phyloP scores from a whole-genome alignment of 495 filamentous ascomycete genomes.

The Penicillium flavigenum region DNA sequence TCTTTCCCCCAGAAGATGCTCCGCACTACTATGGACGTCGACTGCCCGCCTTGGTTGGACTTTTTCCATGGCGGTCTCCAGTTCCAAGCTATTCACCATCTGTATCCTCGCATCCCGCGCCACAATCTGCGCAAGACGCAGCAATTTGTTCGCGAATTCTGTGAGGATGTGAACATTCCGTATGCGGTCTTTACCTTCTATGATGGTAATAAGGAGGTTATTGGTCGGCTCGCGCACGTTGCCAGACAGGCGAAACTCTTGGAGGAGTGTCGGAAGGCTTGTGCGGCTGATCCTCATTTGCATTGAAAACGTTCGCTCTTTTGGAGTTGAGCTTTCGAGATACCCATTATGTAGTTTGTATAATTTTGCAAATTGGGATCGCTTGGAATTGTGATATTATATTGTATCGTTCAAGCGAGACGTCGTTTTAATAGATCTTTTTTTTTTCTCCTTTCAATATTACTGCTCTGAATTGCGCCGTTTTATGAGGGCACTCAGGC shows the following conservation, averaged over 20 bases:
- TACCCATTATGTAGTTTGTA: not conserved
- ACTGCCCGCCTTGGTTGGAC: conserved; percentile 85
- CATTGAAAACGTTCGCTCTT: conserved; percentile 9
- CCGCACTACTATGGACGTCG: conserved; percentile 90
- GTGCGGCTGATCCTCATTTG: conserved; percentile 26
- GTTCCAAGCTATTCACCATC: conserved; percentile 87
- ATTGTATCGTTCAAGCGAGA: not conserved
- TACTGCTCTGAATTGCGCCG: not conserved
- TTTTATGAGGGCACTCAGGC: too few relatives aligned
- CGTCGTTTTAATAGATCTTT: not conserved
- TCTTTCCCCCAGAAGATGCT: conserved; percentile 91
- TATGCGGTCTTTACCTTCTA: conserved; percentile 88
- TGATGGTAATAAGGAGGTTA: conserved; percentile 80
- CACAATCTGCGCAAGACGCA: conserved; percentile 83
- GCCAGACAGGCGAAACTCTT: conserved; percentile 78
- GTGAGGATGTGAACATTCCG: conserved; percentile 77
- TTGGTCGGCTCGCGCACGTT: conserved; percentile 73
- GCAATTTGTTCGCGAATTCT: conserved; percentile 79
- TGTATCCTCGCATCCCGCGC: conserved; percentile 79
- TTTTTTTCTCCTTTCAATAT: not conserved
- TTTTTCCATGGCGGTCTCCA: conserved; percentile 89
- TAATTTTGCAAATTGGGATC: not conserved
- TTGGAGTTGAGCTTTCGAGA: not conserved
- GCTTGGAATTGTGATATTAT: not conserved
- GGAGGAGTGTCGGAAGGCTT: conserved; percentile 68